phyloP scores from a whole-genome alignment of 148 eudicot species.

The Fallopia convolvulus region DNA sequence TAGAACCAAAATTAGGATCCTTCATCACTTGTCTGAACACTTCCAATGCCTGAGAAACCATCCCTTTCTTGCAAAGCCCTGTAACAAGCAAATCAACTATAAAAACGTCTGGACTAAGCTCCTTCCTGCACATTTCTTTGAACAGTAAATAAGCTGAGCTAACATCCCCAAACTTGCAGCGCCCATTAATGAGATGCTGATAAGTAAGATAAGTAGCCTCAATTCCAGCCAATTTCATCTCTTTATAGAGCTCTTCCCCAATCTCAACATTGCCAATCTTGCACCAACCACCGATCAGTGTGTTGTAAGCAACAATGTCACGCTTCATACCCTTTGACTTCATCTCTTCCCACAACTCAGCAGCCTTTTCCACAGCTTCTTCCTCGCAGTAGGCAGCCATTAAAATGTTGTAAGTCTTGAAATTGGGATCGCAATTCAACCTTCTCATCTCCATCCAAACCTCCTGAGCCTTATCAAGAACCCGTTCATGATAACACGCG shows the following conservation, averaged over 20 bases:
- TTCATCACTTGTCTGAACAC: conserved; percentile 30
- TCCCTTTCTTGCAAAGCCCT: conserved; percentile 33
- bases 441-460: conserved; percentile 52
- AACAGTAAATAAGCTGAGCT: conserved; percentile 46
- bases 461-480: conserved; percentile 47
- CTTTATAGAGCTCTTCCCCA: conserved; percentile 55
- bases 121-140: conserved; percentile 55
- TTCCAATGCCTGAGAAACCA: conserved; percentile 38
- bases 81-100: conserved; percentile 44
- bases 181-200: conserved; percentile 67
- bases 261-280: conserved; percentile 34
- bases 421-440: conserved; percentile 32
- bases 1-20: conserved; percentile 33
- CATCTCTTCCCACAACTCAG: conserved; percentile 54
- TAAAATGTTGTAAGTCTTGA: conserved; percentile 42
- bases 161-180: conserved; percentile 56
- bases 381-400: conserved; percentile 57
- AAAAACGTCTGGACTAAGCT: conserved; percentile 32
- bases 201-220: conserved; percentile 48
- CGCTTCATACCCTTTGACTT: conserved; percentile 28
- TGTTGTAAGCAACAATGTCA: conserved; percentile 56
- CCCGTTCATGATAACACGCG: conserved; percentile 43
- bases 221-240: conserved; percentile 49
- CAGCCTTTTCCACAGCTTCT: conserved; percentile 51
- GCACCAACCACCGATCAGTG: conserved; percentile 74